Percentiles rank a stretch among this genome's conserved stretches.
These are phyloP conservation scores for Phalaenopsis aphrodite DNA, from an alignment of 106 monocot species.

Conservation along the genomic window DNA sequence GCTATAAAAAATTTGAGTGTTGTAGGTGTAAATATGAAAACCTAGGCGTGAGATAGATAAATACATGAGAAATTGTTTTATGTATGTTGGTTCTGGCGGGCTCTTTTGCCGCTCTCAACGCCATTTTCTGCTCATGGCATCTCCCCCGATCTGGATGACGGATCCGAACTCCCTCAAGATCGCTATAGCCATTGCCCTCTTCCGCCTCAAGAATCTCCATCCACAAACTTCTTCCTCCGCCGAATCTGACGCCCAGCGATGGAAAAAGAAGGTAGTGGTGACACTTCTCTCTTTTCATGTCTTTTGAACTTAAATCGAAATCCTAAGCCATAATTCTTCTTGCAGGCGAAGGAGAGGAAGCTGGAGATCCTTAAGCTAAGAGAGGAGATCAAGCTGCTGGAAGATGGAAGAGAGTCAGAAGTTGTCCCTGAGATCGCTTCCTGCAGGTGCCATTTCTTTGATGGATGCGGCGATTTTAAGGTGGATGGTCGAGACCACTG, in stretches of 20 bases:
- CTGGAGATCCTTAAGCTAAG: conserved; percentile 59
- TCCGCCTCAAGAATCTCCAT: conserved; percentile 44
- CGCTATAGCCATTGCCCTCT: conserved; percentile 64
- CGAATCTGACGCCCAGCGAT: conserved; percentile 31
- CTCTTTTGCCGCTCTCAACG: neutral
- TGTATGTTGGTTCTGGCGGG: neutral
- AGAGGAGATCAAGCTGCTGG: conserved; percentile 79
- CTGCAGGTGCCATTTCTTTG: conserved; percentile 90
- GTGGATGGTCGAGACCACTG: conserved; percentile 24
- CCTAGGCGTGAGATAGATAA: too few species aligned
- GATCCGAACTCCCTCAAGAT: conserved; percentile 39
- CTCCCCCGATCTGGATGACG: neutral
- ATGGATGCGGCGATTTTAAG: conserved; percentile 40
- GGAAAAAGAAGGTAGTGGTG: conserved; percentile 63
- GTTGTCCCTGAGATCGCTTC: conserved; percentile 44
- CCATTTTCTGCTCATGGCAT: neutral
- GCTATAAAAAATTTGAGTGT: too few species aligned
- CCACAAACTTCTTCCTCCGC: conserved; percentile 12
- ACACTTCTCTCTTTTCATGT: neutral
- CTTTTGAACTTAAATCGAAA: neutral
- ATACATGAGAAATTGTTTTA: too few species aligned
- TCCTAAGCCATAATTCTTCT: neutral
- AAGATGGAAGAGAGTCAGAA: conserved; percentile 37
- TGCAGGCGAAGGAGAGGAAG: conserved; percentile 89
- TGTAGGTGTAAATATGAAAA: too few species aligned